phyloP scores from a whole-genome alignment of 192 early-diverging fungal genomes.

The Coemansia sp. region DNA sequence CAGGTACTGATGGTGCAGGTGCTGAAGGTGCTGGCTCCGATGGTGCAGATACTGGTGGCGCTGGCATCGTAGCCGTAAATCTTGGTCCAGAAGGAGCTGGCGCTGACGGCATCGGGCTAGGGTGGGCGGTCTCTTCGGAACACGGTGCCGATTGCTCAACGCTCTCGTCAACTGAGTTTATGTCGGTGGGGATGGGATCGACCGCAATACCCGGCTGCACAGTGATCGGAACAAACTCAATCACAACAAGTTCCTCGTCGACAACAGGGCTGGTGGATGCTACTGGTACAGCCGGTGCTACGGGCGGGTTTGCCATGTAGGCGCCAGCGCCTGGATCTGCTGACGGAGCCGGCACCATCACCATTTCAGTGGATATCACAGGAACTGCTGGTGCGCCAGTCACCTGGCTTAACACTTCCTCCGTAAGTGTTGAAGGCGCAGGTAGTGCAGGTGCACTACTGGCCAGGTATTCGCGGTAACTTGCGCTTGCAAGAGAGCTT shows the following conservation, averaged over 20 bases:
- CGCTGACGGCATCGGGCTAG: not conserved
- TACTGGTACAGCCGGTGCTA: slow-evolving; percentile 15
- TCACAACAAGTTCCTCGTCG: slow-evolving; percentile 16
- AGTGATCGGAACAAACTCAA: slow-evolving; percentile 22
- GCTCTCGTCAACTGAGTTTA: not conserved
- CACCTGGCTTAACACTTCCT: not conserved
- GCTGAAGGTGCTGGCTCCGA: slow-evolving; percentile 5
- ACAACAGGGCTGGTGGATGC: slow-evolving; percentile 1
- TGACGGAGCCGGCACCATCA: slow-evolving; percentile 1
- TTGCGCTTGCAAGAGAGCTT: slow-evolving; percentile 26
- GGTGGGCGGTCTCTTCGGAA: not conserved
- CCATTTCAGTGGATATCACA: slow-evolving; percentile 8
- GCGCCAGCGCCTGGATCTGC: slow-evolving; percentile 12
- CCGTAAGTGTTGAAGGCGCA: not conserved
- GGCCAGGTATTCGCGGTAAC: slow-evolving; percentile 28
- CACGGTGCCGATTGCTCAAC: not conserved
- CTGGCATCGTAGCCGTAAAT: not conserved
- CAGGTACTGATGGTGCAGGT: slow-evolving; percentile 14
- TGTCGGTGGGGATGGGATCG: not conserved
- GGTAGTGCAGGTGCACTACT: slow-evolving; percentile 17
- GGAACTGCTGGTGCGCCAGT: slow-evolving; percentile 3
- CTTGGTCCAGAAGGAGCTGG: slow-evolving; percentile 16
- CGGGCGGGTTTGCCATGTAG: slow-evolving; percentile 32
- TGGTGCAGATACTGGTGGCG: slow-evolving; percentile 3
- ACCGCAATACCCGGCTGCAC: not conserved